These are phyloP conservation scores for Suillus occidentalis DNA, from an alignment of 768 basidiomycete species.

Conservation along the genomic window DNA sequence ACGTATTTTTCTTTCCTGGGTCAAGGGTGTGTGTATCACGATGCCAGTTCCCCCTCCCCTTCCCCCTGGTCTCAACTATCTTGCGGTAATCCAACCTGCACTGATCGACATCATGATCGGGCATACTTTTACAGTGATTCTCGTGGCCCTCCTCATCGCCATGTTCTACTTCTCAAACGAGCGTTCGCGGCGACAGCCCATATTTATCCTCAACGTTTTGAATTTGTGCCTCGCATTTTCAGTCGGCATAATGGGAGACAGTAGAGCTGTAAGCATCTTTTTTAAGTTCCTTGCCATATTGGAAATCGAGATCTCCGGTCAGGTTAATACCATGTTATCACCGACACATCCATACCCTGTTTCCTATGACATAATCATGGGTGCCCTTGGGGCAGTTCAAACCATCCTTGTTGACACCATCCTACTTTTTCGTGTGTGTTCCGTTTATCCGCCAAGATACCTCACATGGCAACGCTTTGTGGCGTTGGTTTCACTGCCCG, in stretches of 20 bases:
- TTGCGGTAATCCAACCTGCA: slow-evolving; percentile 19
- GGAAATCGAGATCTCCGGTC: background rate
- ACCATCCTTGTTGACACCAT: slow-evolving; percentile 31
- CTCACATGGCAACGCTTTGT: slow-evolving; percentile 19
- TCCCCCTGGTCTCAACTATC: background rate
- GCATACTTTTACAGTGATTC: slow-evolving; percentile 31
- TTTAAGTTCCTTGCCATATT: background rate
- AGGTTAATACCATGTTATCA: slow-evolving; percentile 31
- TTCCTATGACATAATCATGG: slow-evolving; percentile 29
- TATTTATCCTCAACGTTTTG: slow-evolving; percentile 31
- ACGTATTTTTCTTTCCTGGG: background rate
- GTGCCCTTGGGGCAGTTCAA: slow-evolving; percentile 29
- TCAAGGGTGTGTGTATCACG: background rate
- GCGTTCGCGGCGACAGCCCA: slow-evolving; percentile 23
- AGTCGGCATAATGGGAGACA: slow-evolving; percentile 23
- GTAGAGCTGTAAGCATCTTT: slow-evolving; percentile 13
- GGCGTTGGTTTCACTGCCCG: slow-evolving; percentile 21
- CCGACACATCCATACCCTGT: slow-evolving; percentile 22
- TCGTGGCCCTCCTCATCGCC: slow-evolving; percentile 31
- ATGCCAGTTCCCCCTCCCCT: background rate
- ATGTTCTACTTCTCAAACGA: slow-evolving; percentile 31
- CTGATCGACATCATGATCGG: slow-evolving; percentile 28
- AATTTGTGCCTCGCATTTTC: slow-evolving; percentile 22
- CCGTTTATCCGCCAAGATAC: slow-evolving; percentile 24
- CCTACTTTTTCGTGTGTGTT: slow-evolving; percentile 28